Evolutionary conservation across 2,329 filamentous ascomycete genomes (phyloP).

Genomic region (Microthyrium microscopicum): DNA sequence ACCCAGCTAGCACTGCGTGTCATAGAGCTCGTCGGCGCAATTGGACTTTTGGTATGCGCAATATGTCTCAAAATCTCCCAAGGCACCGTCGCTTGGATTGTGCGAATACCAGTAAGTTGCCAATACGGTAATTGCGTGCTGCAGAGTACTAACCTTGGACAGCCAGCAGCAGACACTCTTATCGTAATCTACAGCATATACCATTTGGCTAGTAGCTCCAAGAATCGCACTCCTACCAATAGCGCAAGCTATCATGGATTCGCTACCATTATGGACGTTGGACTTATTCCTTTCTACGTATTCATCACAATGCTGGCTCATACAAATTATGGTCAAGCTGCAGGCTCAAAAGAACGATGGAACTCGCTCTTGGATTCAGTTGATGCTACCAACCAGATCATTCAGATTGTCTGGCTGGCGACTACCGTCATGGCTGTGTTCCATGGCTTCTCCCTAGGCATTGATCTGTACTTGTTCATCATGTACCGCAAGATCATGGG

Average conservation of each 20-base stretch:
- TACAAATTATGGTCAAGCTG: constrained; percentile 32
- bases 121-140: not conserved
- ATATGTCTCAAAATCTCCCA: constrained; percentile 58
- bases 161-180: constrained; percentile 61
- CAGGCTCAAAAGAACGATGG: constrained; percentile 41
- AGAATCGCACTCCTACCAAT: constrained; percentile 57
- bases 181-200: constrained; percentile 66
- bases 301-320: constrained; percentile 40
- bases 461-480: constrained; percentile 59
- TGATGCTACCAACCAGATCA: constrained; percentile 39
- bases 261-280: constrained; percentile 54
- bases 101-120: constrained; percentile 54
- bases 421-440: constrained; percentile 47
- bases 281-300: constrained; percentile 45
- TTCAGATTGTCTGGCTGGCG: constrained; percentile 51
- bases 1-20: constrained; percentile 53
- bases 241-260: constrained; percentile 85
- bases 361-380: constrained; percentile 46
- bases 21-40: constrained; percentile 48
- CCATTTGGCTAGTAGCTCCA: constrained; percentile 56
- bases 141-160: not conserved
- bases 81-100: constrained; percentile 52
- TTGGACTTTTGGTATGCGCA: constrained; percentile 57
- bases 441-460: constrained; percentile 51
- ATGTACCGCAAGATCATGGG: constrained; percentile 68